These are phyloP conservation scores for Aspergillus luchuensis DNA, from an alignment of 2,329 filamentous ascomycete genomes.

Conservation along the genomic window DNA sequence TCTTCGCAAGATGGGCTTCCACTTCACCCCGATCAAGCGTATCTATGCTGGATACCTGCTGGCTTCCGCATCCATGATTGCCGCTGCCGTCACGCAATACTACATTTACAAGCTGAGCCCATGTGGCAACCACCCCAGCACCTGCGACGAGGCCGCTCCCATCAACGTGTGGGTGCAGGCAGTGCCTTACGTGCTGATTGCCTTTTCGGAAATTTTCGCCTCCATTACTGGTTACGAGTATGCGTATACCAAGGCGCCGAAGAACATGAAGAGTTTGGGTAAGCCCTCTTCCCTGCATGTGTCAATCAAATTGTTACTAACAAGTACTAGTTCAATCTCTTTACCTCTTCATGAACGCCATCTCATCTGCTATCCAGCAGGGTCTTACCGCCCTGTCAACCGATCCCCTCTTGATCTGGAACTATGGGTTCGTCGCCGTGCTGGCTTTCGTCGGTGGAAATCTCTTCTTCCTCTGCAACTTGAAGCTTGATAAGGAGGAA, in stretches of 20 bases:
- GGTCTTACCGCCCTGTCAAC: slow-evolving; percentile 63
- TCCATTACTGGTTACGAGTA: slow-evolving; percentile 68
- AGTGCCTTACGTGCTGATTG: slow-evolving; percentile 54
- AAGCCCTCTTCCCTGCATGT: slow-evolving; percentile 56
- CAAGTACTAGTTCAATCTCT: slow-evolving; percentile 56
- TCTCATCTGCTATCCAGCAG: slow-evolving; percentile 69
- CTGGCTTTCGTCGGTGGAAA: slow-evolving; percentile 65
- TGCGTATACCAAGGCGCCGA: slow-evolving; percentile 73
- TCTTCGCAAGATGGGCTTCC: slow-evolving; percentile 49
- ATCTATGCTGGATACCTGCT: slow-evolving; percentile 55
- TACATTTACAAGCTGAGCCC: slow-evolving; percentile 61
- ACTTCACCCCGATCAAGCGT: slow-evolving; percentile 57
- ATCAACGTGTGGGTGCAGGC: slow-evolving; percentile 66
- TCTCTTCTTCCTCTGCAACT: slow-evolving; percentile 69
- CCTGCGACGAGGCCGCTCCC: slow-evolving; percentile 52
- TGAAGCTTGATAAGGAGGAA: slow-evolving; percentile 65
- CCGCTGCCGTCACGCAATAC: slow-evolving; percentile 52
- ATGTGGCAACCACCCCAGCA: slow-evolving; percentile 59
- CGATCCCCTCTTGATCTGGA: slow-evolving; percentile 71
- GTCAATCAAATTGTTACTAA: slow-evolving; percentile 62
- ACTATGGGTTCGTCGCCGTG: slow-evolving; percentile 67
- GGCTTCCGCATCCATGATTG: slow-evolving; percentile 52
- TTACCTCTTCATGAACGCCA: slow-evolving; percentile 69
- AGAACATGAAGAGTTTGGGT: slow-evolving; percentile 74
- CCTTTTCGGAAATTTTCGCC: slow-evolving; percentile 59